phyloP scores from a whole-genome alignment of 1,284 basidiomycete genomes.

The Megacollybia platyphylla region DNA sequence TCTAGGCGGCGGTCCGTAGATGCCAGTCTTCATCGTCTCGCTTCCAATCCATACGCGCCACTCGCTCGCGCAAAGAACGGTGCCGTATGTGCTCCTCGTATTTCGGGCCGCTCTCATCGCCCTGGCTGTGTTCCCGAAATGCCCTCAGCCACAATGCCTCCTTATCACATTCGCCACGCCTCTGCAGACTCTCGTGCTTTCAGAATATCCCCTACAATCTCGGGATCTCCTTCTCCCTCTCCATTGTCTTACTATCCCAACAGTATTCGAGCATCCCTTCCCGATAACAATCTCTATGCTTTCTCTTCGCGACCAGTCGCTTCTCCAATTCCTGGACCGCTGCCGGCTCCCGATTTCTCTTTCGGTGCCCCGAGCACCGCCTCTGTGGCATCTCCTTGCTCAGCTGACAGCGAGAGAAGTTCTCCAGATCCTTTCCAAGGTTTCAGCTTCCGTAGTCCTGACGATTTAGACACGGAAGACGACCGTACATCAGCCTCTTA shows the following conservation, averaged over 20 bases:
- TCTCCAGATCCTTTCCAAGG: conserved; percentile 31
- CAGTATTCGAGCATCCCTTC: conserved; percentile 24
- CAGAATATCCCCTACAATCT: conserved; percentile 17
- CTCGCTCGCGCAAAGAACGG: conserved; percentile 44
- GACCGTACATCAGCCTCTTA: conserved; percentile 30
- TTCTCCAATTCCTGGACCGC: conserved; percentile 52
- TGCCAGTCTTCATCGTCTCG: conserved; percentile 44
- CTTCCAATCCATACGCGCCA: conserved; percentile 48
- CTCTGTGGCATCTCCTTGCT: conserved; percentile 28
- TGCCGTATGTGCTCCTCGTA: conserved; percentile 27
- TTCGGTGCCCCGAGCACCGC: conserved; percentile 43
- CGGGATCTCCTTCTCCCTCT: conserved; percentile 23
- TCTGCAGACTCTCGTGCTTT: conserved; percentile 16
- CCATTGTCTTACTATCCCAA: conserved; percentile 20
- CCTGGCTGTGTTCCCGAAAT: neutral
- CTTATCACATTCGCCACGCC: conserved; percentile 13
- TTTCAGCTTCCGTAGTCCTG: conserved; percentile 21
- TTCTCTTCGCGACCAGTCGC: conserved; percentile 34
- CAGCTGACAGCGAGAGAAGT: conserved; percentile 33
- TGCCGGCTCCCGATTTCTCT: conserved; percentile 56
- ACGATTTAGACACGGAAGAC: conserved; percentile 37
- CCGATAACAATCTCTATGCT: conserved; percentile 36
- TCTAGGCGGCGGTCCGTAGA: conserved; percentile 48
- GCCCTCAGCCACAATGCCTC: conserved; percentile 10
- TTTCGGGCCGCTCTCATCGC: conserved; percentile 9